Conservation (phyloP, 2,329 filamentous ascomycete genomes). For the Cordyceps militaris region DNA sequence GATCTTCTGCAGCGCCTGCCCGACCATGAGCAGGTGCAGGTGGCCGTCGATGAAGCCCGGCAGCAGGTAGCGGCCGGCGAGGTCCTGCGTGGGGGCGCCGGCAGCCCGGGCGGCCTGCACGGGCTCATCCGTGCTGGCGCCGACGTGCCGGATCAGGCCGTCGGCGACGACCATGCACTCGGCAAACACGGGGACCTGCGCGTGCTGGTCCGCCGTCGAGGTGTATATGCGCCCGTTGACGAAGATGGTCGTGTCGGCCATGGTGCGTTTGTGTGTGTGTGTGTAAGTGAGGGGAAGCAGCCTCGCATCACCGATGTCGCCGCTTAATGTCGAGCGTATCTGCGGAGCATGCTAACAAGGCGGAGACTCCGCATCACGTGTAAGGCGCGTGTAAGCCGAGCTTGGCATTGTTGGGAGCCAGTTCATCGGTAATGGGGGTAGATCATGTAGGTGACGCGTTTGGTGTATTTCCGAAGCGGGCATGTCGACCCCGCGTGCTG, state of each 20-base stretch:
- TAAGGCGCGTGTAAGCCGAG: not conserved
- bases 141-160: conserved; percentile 29
- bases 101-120: conserved; percentile 19
- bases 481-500: no score
- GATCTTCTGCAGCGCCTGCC: conserved; percentile 46
- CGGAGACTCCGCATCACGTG: conserved; percentile 10
- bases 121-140: conserved; percentile 21
- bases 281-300: not conserved
- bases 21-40: conserved; percentile 47
- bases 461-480: no score
- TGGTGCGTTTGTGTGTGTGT: not conserved
- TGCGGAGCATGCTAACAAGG: conserved; percentile 7
- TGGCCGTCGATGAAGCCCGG: conserved; percentile 53
- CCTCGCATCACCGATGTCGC: conserved; percentile 10
- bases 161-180: conserved; percentile 28
- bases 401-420: not conserved
- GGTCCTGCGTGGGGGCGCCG: conserved; percentile 20
- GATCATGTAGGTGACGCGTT: no score
- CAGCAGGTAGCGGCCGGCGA: conserved; percentile 34
- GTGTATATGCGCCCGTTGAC: conserved; percentile 19
- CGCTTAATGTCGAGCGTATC: not conserved
- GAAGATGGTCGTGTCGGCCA: conserved; percentile 13
- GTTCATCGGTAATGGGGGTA: no score
- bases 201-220: conserved; percentile 11
- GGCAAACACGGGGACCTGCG: conserved; percentile 22